Evolutionary conservation across 441 rosid genomes (phyloP).

Genomic region (Adansonia gregorii): DNA sequence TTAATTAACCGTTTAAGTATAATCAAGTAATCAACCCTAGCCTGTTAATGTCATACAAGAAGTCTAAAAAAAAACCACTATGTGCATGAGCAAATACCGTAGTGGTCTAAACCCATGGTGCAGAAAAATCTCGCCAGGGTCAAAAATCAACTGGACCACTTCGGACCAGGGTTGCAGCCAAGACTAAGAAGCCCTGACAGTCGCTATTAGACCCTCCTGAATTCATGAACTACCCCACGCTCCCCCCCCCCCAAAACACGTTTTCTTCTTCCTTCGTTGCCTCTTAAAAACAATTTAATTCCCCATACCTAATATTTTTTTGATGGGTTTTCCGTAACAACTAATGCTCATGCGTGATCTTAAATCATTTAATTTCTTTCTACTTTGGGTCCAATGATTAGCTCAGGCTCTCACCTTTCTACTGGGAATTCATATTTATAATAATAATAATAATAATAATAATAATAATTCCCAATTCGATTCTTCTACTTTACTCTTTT

Average conservation of each 20-base stretch:
- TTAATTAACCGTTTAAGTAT: neutral
- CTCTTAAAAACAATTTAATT: neutral
- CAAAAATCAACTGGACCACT: neutral
- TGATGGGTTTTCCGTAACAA: neutral
- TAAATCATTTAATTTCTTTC: neutral
- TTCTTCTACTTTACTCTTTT: slow-evolving; percentile 18
- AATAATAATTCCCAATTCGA: neutral
- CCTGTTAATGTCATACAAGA: neutral
- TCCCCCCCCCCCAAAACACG: too few species aligned
- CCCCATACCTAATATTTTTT: neutral
- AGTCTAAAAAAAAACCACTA: neutral
- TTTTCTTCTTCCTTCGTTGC: too few species aligned
- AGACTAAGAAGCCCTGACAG: too few species aligned
- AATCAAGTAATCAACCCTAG: neutral
- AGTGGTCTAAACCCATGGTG: slow-evolving; percentile 7
- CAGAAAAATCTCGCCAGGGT: neutral
- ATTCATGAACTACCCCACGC: too few species aligned
- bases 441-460: too few species aligned
- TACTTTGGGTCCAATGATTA: slow-evolving; percentile 16
- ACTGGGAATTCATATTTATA: neutral
- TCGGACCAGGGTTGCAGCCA: neutral
- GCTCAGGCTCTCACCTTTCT: slow-evolving; percentile 13
- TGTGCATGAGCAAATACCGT: neutral
- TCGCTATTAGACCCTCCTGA: neutral
- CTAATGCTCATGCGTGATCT: neutral